These are phyloP conservation scores for Colletotrichum godetiae DNA, from an alignment of 2,329 filamentous ascomycete species.

Conservation along the genomic window DNA sequence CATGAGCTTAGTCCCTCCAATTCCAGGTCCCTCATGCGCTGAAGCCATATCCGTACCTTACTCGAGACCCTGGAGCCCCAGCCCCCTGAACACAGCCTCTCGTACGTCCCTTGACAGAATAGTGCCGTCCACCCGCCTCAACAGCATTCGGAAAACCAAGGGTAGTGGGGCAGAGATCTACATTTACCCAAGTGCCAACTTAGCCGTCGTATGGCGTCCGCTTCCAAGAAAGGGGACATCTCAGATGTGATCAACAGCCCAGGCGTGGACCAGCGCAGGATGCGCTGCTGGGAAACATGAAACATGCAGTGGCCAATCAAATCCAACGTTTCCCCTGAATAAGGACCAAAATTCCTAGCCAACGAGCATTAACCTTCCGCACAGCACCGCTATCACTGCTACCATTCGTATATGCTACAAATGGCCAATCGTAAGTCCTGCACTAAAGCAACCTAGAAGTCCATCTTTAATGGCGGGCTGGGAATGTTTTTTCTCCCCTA, in stretches of 20 bases:
- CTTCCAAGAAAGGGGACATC: conserved; percentile 4
- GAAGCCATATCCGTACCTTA: not conserved
- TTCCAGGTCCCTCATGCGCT: not conserved
- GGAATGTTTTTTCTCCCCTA: not conserved
- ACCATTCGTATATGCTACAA: not conserved
- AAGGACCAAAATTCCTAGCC: not conserved
- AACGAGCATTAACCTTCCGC: conserved; percentile 16
- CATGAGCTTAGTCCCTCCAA: not conserved
- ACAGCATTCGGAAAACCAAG: not conserved
- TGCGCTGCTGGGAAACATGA: conserved; percentile 33
- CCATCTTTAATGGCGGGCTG: conserved; percentile 28
- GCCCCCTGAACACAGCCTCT: not conserved
- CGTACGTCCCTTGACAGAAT: not conserved
- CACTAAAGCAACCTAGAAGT: not conserved
- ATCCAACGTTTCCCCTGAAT: conserved; percentile 11
- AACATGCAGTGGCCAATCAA: conserved; percentile 33
- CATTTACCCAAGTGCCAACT: not conserved
- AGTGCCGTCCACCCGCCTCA: not conserved
- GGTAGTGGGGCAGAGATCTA: not conserved
- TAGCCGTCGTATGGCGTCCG: not conserved
- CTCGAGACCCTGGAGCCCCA: not conserved
- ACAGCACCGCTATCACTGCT: not conserved
- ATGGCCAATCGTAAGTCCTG: not conserved
- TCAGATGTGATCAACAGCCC: conserved; percentile 13
- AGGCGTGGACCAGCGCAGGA: not conserved